Evolutionary conservation across 345 rosid species (phyloP).

Genomic region (Schrenkiella parvula): DNA sequence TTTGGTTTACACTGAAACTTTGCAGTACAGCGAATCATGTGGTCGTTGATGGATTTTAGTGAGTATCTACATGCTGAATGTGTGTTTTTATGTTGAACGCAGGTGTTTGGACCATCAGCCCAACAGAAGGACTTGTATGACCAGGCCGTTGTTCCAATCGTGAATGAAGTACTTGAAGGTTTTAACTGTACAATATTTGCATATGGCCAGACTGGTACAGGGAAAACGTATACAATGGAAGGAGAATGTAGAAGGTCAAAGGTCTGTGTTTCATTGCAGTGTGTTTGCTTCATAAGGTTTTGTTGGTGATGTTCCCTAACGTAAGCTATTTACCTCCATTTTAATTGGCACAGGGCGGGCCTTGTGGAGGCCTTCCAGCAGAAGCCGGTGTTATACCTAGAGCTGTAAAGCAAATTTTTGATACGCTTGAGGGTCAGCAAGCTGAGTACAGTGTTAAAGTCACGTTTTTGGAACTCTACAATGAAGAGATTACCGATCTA

Average conservation of each 20-base stretch:
- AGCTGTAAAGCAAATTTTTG: conserved; percentile 95
- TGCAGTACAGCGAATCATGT: background rate
- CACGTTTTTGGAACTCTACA: conserved; percentile 89
- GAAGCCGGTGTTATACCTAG: conserved; percentile 99
- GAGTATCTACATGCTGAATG: conserved; percentile 3
- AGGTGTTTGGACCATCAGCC: conserved; percentile 98
- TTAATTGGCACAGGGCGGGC: conserved; percentile 55
- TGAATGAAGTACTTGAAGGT: conserved; percentile 95
- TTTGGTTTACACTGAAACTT: background rate
- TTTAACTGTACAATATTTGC: conserved; percentile 99
- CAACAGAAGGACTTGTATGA: conserved; percentile 89
- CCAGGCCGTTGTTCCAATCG: conserved; percentile 90
- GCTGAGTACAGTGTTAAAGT: conserved; percentile 99
- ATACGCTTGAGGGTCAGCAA: conserved; percentile 97
- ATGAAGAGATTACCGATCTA: conserved; percentile 96
- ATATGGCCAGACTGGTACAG: conserved; percentile 99
- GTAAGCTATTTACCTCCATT: background rate
- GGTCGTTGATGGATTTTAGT: background rate
- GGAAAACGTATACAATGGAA: conserved; percentile 98
- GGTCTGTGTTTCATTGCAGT: conserved; percentile 39
- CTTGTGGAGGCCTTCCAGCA: conserved; percentile 73
- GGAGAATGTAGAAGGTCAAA: conserved; percentile 94
- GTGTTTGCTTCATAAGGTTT: background rate
- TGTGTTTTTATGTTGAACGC: conserved; percentile 10
- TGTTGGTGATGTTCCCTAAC: conserved; percentile 4